Evolutionary conservation across 208 protist genomes (phyloP).

Genomic region (Porcisia hertigi): DNA sequence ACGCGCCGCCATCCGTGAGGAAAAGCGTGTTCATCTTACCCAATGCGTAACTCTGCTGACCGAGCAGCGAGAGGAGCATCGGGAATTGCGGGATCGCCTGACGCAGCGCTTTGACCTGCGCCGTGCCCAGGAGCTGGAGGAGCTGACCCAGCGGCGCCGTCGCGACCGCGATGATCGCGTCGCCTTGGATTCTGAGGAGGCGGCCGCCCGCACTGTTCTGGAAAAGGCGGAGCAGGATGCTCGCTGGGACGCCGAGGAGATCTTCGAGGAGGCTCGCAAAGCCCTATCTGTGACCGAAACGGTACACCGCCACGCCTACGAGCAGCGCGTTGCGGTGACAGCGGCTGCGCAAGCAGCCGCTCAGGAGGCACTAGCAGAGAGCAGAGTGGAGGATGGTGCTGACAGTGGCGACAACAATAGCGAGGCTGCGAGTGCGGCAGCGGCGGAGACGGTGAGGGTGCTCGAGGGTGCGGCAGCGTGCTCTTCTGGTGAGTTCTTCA

Average conservation of each 20-base stretch:
- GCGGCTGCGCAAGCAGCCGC: slow-evolving; percentile 31
- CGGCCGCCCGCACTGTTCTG: slow-evolving; percentile 23
- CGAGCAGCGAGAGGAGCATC: slow-evolving; percentile 74
- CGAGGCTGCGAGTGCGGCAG: slow-evolving; percentile 1
- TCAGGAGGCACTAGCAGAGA: slow-evolving; percentile 15
- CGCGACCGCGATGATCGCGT: slow-evolving; percentile 34
- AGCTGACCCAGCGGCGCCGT: slow-evolving; percentile 46
- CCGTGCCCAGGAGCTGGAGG: slow-evolving; percentile 59
- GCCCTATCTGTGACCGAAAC: slow-evolving; percentile 24
- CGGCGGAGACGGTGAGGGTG: slow-evolving; percentile 20
- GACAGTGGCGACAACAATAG: not conserved
- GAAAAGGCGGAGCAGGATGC: slow-evolving; percentile 43
- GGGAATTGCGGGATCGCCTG: slow-evolving; percentile 69
- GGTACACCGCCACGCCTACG: slow-evolving; percentile 41
- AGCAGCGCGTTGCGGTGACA: slow-evolving; percentile 44
- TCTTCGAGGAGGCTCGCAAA: slow-evolving; percentile 24
- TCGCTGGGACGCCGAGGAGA: slow-evolving; percentile 40
- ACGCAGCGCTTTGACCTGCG: slow-evolving; percentile 65
- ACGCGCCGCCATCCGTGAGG: slow-evolving; percentile 73
- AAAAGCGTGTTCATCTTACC: slow-evolving; percentile 81
- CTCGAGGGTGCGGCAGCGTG: slow-evolving; percentile 22
- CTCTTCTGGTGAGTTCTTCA: slow-evolving; percentile 7
- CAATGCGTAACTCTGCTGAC: slow-evolving; percentile 73
- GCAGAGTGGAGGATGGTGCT: not conserved
- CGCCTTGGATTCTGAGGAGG: slow-evolving; percentile 37